Evolutionary conservation across 2,329 filamentous ascomycete genomes (phyloP).

Genomic region (Penicillium italicum): DNA sequence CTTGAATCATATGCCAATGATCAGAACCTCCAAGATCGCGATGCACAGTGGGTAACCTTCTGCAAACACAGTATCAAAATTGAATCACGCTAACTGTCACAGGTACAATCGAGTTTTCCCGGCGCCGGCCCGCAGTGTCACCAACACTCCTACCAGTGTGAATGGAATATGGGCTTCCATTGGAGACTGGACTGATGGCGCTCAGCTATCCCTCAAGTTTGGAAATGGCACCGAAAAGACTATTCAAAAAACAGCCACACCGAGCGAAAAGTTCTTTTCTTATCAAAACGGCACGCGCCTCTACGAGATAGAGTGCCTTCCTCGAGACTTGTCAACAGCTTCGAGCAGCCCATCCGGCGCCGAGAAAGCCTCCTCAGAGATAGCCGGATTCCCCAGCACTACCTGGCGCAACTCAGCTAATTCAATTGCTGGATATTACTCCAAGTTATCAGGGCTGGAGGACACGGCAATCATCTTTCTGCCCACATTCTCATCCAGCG

Average conservation of each 20-base stretch:
- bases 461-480: constrained; percentile 47
- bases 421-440: constrained; percentile 47
- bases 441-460: constrained; percentile 39
- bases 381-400: constrained; percentile 18
- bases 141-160: constrained; percentile 12
- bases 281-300: constrained; percentile 21
- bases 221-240: constrained; percentile 19
- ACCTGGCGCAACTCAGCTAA: constrained; percentile 19
- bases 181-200: constrained; percentile 21
- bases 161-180: constrained; percentile 22
- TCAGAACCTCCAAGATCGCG: constrained; percentile 53
- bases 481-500: constrained; percentile 25
- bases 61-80: background rate
- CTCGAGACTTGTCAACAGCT: constrained; percentile 12
- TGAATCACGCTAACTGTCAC: constrained; percentile 1
- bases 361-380: constrained; percentile 21
- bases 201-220: constrained; percentile 17
- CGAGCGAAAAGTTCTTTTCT: constrained; percentile 19
- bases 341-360: constrained; percentile 11
- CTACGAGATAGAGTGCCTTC: constrained; percentile 20
- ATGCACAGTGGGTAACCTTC: constrained; percentile 48
- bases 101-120: constrained; percentile 27
- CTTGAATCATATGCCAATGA: constrained; percentile 45
- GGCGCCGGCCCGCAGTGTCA: constrained; percentile 19
- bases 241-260: constrained; percentile 17